Conservation (phyloP, 2,329 filamentous ascomycete species). For the Stromatinia cepivora region DNA sequence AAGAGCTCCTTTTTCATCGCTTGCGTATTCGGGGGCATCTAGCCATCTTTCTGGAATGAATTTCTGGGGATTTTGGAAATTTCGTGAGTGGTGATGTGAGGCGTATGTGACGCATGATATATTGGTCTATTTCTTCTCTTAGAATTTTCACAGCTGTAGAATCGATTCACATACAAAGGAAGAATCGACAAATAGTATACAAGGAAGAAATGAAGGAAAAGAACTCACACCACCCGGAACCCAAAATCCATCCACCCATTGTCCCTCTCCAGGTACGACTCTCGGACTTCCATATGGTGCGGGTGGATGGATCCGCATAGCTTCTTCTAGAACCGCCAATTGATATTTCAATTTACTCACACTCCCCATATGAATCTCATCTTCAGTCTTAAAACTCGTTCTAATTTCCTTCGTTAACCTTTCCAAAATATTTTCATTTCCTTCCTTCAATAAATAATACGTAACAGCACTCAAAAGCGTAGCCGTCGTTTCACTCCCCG, state of each 20-base stretch:
- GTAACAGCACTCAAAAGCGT: slow-evolving; percentile 27
- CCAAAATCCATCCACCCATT: slow-evolving; percentile 13
- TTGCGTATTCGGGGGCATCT: slow-evolving; percentile 26
- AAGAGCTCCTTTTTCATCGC: slow-evolving; percentile 18
- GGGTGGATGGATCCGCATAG: slow-evolving; percentile 22
- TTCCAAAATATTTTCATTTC: slow-evolving; percentile 29
- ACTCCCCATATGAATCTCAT: slow-evolving; percentile 44
- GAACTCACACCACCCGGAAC: slow-evolving; percentile 22
- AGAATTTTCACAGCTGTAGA: no score
- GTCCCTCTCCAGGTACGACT: slow-evolving; percentile 3
- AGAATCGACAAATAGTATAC: no score
- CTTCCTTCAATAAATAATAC: slow-evolving; percentile 39
- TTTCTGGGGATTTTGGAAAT: slow-evolving; percentile 25
- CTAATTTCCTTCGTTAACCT: slow-evolving; percentile 46
- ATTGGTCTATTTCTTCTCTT: no score
- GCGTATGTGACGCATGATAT: no score
- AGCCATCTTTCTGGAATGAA: slow-evolving; percentile 40
- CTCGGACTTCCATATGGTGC: slow-evolving; percentile 7
- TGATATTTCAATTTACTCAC: slow-evolving; percentile 19
- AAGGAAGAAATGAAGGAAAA: background rate
- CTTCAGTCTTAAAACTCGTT: slow-evolving; percentile 40
- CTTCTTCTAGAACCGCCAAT: slow-evolving; percentile 18
- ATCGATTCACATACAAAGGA: no score
- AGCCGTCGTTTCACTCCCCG: slow-evolving; percentile 28
- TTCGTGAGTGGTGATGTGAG: no score